Conservation (phyloP, 2,329 filamentous ascomycete species). For the Xylariaceae sp. region DNA sequence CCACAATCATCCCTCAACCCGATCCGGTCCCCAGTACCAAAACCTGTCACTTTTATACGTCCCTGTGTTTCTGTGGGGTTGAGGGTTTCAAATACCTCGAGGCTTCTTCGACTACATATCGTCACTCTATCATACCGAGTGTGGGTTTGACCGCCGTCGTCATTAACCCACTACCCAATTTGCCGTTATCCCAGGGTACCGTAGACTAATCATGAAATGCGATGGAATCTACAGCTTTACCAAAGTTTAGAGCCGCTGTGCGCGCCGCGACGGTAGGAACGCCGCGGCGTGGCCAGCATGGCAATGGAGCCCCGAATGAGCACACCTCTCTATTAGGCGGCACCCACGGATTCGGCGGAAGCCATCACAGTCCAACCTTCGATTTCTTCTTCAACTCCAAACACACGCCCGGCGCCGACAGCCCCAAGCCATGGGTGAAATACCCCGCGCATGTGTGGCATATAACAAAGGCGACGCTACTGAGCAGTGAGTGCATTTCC, state of each 20-base stretch:
- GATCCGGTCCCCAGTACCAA: slow-evolving; percentile 1
- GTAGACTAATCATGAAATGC: slow-evolving; percentile 27
- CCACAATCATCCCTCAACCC: background rate
- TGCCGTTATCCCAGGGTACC: slow-evolving; percentile 3
- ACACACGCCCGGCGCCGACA: slow-evolving; percentile 50
- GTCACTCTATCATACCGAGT: background rate
- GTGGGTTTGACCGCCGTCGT: slow-evolving; percentile 4
- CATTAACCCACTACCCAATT: background rate
- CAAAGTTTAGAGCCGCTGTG: slow-evolving; percentile 23
- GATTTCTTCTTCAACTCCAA: slow-evolving; percentile 48
- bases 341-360: slow-evolving; percentile 14
- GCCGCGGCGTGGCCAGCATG: slow-evolving; percentile 9
- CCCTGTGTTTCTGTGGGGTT: background rate
- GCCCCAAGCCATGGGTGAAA: slow-evolving; percentile 42
- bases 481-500: slow-evolving; percentile 49
- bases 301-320: slow-evolving; percentile 27
- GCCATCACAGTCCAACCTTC: slow-evolving; percentile 27
- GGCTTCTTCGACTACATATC: background rate
- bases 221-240: slow-evolving; percentile 28
- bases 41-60: background rate
- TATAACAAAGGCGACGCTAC: slow-evolving; percentile 52
- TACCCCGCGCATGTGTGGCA: slow-evolving; percentile 50
- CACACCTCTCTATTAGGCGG: slow-evolving; percentile 24
- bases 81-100: background rate
- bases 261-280: slow-evolving; percentile 21